These are phyloP conservation scores for Aspergillus sp. DNA, from an alignment of 2,329 filamentous ascomycete species.

Conservation along the genomic window DNA sequence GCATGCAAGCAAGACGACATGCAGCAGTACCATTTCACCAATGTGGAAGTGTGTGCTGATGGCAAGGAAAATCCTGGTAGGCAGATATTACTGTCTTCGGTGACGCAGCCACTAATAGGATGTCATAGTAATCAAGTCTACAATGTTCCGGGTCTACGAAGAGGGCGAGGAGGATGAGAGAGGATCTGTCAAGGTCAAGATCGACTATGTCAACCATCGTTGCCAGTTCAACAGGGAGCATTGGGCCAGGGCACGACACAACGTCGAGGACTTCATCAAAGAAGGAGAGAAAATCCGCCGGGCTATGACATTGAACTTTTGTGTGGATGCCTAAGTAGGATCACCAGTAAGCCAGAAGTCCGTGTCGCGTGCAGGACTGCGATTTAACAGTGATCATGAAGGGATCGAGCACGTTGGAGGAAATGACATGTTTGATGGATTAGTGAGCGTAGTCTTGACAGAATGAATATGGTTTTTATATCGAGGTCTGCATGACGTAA, in stretches of 20 bases:
- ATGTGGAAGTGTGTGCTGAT: neutral
- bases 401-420: no score
- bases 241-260: neutral
- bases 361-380: neutral
- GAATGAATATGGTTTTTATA: no score
- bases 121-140: neutral
- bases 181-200: neutral
- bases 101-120: neutral
- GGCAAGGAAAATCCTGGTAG: neutral
- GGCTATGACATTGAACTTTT: neutral
- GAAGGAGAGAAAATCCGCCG: neutral
- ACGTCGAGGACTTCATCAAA: neutral
- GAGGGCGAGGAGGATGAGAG: neutral
- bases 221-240: neutral
- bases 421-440: no score
- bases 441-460: no score
- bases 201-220: neutral
- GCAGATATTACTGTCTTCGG: neutral
- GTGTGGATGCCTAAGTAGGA: neutral
- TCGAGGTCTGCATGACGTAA: no score
- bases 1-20: neutral
- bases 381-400: neutral
- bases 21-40: neutral
- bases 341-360: neutral
- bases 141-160: neutral